Base-by-base conservation (phyloP, 2,329 filamentous ascomycete species). In the Sporothrix protearum region DNA sequence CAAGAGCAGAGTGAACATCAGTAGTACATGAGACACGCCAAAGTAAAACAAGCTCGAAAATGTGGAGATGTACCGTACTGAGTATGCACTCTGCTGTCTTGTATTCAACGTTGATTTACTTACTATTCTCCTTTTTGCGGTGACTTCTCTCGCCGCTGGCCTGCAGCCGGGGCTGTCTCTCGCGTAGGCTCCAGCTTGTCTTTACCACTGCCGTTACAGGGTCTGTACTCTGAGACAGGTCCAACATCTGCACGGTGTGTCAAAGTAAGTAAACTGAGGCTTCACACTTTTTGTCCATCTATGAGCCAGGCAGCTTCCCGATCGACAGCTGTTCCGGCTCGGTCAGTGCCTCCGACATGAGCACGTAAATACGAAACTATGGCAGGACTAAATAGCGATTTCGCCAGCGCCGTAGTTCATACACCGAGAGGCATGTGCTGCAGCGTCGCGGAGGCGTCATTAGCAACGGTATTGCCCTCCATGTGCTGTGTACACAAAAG, bases 351-450 rank as follows among this genome's bases (percentile, higher is more conserved):
- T 51, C 70, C 70, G 63, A 71, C 10, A 39, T 10, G n/a, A 59
- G 51, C 8, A 45, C 63, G 63, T 68, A 68, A 67, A 25, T 71
- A 71, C 59, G 59, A 25, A 22, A n/a, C 25, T 64, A 33, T 45
- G 59, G 64, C 30, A 42, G n/a, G 66, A n/a, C 28, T 36, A 45
- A 10, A 19, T 30, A 22, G 12, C 2, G 10, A 22, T 10, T 25
- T 30, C 19, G 30, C 10, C 25, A 36, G 19, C 28, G 45, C 19
- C 42, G 10, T 12, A 51, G 16, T 47, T 66, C 8, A 33, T 22
- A 66, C 6, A 22, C 45, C 14, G 45, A 51, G 25, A 47, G 6
- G 16, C 25, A 67, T 22, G 25, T 49, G 16, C 19, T 33, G 63
- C 63, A 36, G 45, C 28, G 14, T 8, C 42, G 14, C 1, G 7